These are phyloP conservation scores for Plasmodium cynomolgi DNA, from an alignment of 169 alveolate species.

Conservation along the genomic window DNA sequence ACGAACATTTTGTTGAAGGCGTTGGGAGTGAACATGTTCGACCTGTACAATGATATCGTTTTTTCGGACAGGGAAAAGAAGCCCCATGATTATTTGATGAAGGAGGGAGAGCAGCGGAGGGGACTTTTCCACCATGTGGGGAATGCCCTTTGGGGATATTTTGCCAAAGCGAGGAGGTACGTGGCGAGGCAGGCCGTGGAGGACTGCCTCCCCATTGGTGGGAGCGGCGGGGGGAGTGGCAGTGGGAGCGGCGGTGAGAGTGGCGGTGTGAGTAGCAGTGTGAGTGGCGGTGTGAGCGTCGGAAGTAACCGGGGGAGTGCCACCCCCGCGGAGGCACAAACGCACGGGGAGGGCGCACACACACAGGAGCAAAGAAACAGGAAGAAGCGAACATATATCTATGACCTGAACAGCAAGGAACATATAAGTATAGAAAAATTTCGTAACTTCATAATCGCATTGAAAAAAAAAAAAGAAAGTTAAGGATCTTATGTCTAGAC, in stretches of 20 bases:
- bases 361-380: neutral
- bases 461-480: constrained; percentile 77
- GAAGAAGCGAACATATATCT: constrained; percentile 16
- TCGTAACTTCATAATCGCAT: constrained; percentile 25
- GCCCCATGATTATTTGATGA: constrained; percentile 75
- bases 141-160: constrained; percentile 4
- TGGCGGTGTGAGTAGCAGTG: neutral
- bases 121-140: constrained; percentile 3
- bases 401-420: constrained; percentile 51
- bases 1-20: constrained; percentile 67
- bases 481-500: constrained; percentile 86
- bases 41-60: constrained; percentile 62
- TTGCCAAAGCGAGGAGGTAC: neutral
- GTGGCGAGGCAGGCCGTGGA: neutral
- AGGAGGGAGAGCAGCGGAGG: constrained; percentile 18
- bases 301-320: neutral
- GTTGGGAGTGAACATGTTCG: constrained; percentile 67
- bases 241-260: neutral
- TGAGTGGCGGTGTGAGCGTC: neutral
- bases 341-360: neutral
- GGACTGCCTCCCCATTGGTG: neutral
- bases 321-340: neutral
- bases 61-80: constrained; percentile 67
- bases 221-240: neutral
- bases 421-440: constrained; percentile 58